Conservation (phyloP, 2,329 filamentous ascomycete genomes). For the Magnaporthiopsis rhizophila region DNA sequence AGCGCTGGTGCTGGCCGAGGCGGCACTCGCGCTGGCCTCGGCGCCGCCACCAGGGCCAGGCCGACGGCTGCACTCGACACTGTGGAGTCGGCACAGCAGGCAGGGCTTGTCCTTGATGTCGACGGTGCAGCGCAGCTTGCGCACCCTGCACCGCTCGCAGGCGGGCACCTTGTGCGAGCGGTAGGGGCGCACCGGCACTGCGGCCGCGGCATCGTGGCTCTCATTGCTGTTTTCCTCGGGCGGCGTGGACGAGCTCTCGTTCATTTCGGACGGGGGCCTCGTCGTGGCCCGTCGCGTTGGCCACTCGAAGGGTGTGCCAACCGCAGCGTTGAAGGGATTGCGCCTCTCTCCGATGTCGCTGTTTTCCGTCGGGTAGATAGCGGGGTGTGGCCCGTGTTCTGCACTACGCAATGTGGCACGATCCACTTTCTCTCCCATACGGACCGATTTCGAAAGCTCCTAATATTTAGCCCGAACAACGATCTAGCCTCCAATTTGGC, state of each 20-base stretch:
- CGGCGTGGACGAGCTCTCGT: not conserved
- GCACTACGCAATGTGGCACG: no score
- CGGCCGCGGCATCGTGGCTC: conserved; percentile 2
- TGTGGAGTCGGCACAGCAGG: conserved; percentile 49
- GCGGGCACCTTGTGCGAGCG: conserved; percentile 54
- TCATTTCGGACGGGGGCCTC: not conserved
- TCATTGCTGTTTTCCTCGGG: not conserved
- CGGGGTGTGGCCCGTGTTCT: not conserved
- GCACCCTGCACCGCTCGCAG: conserved; percentile 50
- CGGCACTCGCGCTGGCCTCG: not conserved
- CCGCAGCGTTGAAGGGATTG: not conserved
- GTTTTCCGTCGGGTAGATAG: not conserved
- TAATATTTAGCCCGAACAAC: no score
- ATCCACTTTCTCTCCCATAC: not conserved
- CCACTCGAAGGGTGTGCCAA: no score
- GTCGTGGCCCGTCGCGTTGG: not conserved
- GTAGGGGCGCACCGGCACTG: conserved; percentile 38
- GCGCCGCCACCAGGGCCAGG: not conserved
- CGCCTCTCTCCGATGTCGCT: not conserved
- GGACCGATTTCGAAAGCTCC: no score
- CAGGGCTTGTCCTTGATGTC: conserved; percentile 44
- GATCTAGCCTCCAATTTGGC: no score
- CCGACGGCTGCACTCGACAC: conserved; percentile 39
- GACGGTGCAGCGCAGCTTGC: conserved; percentile 54
- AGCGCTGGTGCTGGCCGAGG: not conserved